Conservation (phyloP, 495 filamentous ascomycete genomes). For the Xylaria scruposa region DNA sequence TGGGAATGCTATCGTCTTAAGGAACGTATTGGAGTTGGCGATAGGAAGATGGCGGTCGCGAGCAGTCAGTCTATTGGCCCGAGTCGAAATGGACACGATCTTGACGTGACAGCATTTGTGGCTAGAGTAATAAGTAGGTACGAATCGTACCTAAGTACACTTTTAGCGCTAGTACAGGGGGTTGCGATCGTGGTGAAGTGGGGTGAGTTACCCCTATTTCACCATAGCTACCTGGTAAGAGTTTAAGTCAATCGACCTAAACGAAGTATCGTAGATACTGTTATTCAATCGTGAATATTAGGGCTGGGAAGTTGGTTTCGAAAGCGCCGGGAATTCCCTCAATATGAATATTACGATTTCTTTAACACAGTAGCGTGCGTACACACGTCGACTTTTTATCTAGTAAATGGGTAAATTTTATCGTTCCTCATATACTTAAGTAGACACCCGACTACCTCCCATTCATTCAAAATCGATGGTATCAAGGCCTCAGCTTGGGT, state of each 20-base stretch:
- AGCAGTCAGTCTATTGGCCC: too few relatives aligned
- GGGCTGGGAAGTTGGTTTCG: background rate
- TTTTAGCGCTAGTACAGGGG: constrained; percentile 7
- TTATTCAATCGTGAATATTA: background rate
- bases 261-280: background rate
- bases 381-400: background rate
- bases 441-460: background rate
- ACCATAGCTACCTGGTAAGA: constrained; percentile 2
- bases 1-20: constrained; percentile 17
- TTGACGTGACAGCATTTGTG: constrained; percentile 16
- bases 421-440: background rate
- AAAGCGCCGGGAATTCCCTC: background rate
- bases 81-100: constrained; percentile 38
- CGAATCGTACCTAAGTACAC: background rate
- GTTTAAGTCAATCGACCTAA: too few relatives aligned
- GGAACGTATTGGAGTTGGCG: constrained; percentile 37
- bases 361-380: background rate
- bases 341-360: background rate
- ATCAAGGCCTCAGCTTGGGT: background rate
- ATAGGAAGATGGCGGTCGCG: constrained; percentile 27
- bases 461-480: background rate
- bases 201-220: constrained; percentile 2
- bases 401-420: background rate
- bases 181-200: background rate
- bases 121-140: background rate